Percentiles rank a stretch among this genome's conserved stretches.
phyloP scores from a whole-genome alignment of 352 stramenopile species.

The Halophytophthora polymorphica region DNA sequence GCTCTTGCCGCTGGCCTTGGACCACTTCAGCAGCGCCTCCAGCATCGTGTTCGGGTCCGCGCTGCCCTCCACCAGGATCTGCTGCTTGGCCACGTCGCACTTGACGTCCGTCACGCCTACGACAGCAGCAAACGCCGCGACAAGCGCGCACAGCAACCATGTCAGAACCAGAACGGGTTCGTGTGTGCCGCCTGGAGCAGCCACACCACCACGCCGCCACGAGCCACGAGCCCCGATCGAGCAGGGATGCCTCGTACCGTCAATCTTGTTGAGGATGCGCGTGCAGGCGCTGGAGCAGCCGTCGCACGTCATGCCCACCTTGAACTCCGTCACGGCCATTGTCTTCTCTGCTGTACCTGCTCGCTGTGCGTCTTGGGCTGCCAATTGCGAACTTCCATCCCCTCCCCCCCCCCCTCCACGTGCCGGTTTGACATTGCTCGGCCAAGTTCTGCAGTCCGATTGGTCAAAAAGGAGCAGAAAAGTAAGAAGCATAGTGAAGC shows the following conservation, averaged over 20 bases:
- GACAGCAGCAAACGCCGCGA: slow-evolving; percentile 5
- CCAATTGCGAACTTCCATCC: slow-evolving; percentile 21
- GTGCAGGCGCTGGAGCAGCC: slow-evolving; percentile 88
- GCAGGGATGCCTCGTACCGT: slow-evolving; percentile 37
- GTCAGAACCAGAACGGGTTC: too few species aligned
- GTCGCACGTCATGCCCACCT: slow-evolving; percentile 89
- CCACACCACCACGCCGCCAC: neutral
- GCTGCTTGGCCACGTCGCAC: slow-evolving; percentile 87
- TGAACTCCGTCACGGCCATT: slow-evolving; percentile 81
- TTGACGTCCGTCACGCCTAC: slow-evolving; percentile 79
- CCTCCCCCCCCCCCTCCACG: too few species aligned
- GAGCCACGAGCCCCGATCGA: neutral
- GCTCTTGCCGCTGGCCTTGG: slow-evolving; percentile 83
- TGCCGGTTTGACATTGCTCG: too few species aligned
- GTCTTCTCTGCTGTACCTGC: slow-evolving; percentile 23
- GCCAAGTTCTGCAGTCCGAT: too few species aligned
- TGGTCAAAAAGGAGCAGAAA: too few species aligned
- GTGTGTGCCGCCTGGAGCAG: neutral
- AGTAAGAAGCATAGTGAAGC: too few species aligned
- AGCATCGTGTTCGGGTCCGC: slow-evolving; percentile 80
- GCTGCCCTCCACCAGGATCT: slow-evolving; percentile 78
- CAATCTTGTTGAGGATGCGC: slow-evolving; percentile 88
- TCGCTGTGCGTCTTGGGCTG: slow-evolving; percentile 10
- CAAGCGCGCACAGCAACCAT: neutral
- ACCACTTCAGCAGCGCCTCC: slow-evolving; percentile 87